Conservation (phyloP, 2,329 filamentous ascomycete species). For the Mollisia scopiformis region DNA sequence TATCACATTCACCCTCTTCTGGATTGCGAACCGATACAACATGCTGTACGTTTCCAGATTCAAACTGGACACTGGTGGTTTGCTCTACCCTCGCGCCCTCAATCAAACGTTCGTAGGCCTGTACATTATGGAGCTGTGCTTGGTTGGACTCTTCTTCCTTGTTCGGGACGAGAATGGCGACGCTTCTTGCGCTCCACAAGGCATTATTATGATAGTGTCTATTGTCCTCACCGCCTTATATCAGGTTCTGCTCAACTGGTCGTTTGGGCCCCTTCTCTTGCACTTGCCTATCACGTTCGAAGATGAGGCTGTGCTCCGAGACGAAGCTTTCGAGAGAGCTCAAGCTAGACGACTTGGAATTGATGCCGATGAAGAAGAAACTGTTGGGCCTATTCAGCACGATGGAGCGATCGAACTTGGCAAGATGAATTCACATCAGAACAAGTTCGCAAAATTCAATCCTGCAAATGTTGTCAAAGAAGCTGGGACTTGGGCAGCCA, state of each 20-base stretch:
- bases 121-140: slow-evolving; percentile 90
- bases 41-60: slow-evolving; percentile 95
- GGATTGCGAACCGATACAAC: slow-evolving; percentile 95
- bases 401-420: slow-evolving; percentile 47
- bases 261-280: slow-evolving; percentile 83
- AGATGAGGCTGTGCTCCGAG: slow-evolving; percentile 89
- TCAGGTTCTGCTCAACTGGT: slow-evolving; percentile 78
- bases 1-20: slow-evolving; percentile 88
- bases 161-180: slow-evolving; percentile 58
- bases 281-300: slow-evolving; percentile 95
- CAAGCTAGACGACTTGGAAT: slow-evolving; percentile 73
- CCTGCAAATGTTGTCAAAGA: slow-evolving; percentile 32
- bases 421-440: slow-evolving; percentile 42
- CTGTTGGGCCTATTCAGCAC: slow-evolving; percentile 13
- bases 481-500: slow-evolving; percentile 32
- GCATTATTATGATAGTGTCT: slow-evolving; percentile 80
- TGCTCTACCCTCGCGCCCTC: slow-evolving; percentile 89
- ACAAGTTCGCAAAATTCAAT: slow-evolving; percentile 31
- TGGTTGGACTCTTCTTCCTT: slow-evolving; percentile 90
- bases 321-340: slow-evolving; percentile 82
- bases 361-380: slow-evolving; percentile 53
- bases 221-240: slow-evolving; percentile 73
- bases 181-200: slow-evolving; percentile 72
- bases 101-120: slow-evolving; percentile 95
- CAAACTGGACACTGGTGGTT: slow-evolving; percentile 85